Conservation (phyloP, 179 eudicot genomes). For the Camellia oleifera region DNA sequence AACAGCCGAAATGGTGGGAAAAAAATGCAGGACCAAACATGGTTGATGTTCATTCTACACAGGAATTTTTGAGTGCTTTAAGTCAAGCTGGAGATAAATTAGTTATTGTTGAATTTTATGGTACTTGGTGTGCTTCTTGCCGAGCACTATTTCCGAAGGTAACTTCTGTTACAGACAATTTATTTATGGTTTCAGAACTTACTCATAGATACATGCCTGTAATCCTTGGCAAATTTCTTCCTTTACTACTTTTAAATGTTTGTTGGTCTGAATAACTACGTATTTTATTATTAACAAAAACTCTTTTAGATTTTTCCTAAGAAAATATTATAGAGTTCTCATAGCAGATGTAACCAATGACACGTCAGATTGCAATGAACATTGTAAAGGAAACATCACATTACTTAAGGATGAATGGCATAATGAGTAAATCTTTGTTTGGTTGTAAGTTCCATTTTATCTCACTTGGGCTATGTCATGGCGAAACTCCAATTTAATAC, state of each 20-base stretch:
- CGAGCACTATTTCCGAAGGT: slow-evolving; percentile 97
- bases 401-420: no score
- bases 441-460: no score
- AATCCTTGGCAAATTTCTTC: not conserved
- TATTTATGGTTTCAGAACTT: not conserved
- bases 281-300: no score
- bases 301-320: not conserved
- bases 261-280: not conserved
- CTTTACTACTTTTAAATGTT: not conserved
- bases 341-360: no score
- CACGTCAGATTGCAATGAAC: no score
- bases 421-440: no score
- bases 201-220: not conserved
- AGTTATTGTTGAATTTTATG: slow-evolving; percentile 91
- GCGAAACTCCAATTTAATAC: no score
- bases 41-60: slow-evolving; percentile 89
- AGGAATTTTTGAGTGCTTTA: slow-evolving; percentile 70
- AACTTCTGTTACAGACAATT: slow-evolving; percentile 15
- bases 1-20: slow-evolving; percentile 77
- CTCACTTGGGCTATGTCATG: no score
- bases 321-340: not conserved
- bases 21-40: slow-evolving; percentile 89
- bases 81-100: slow-evolving; percentile 80
- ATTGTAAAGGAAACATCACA: no score
- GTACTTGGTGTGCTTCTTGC: slow-evolving; percentile 99